These are phyloP conservation scores for Penicillium bialowiezense DNA, from an alignment of 495 filamentous ascomycete species.

Conservation along the genomic window DNA sequence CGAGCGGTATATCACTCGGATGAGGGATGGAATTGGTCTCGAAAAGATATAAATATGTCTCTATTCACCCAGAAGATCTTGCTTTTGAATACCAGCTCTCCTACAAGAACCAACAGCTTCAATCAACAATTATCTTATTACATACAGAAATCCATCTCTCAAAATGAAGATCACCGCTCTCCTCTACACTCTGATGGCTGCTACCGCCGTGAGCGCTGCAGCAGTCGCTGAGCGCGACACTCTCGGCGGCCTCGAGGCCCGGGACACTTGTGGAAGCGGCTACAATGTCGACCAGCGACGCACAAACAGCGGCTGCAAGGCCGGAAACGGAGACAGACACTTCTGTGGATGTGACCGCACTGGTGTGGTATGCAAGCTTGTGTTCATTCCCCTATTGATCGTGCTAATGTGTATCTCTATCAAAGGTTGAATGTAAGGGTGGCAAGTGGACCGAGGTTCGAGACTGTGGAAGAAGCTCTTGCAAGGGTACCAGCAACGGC, in stretches of 20 bases:
- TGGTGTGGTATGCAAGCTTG: slow-evolving; percentile 8
- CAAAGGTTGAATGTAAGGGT: slow-evolving; percentile 10
- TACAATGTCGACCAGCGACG: slow-evolving; percentile 11
- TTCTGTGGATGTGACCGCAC: slow-evolving; percentile 16
- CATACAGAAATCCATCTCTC: slow-evolving; percentile 1
- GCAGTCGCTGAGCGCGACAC: not conserved
- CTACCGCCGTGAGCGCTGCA: slow-evolving; percentile 13
- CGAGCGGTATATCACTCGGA: too few relatives aligned
- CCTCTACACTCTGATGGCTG: slow-evolving; percentile 14
- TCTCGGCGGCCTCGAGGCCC: not conserved
- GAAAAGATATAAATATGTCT: too few relatives aligned
- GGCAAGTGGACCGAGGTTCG: slow-evolving; percentile 12
- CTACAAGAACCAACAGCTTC: slow-evolving; percentile 4
- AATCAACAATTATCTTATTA: not conserved
- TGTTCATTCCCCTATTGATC: not conserved
- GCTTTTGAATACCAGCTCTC: not conserved
- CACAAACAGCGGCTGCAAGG: slow-evolving; percentile 11
- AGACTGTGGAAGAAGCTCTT: slow-evolving; percentile 6
- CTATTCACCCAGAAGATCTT: too few relatives aligned
- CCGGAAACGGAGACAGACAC: slow-evolving; percentile 13
- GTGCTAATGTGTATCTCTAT: slow-evolving; percentile 8
- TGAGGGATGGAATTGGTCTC: too few relatives aligned
- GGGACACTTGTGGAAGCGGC: slow-evolving; percentile 10
- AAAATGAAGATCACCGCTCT: slow-evolving; percentile 14
- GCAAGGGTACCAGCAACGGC: slow-evolving; percentile 10